Evolutionary conservation across 2,329 filamentous ascomycete genomes (phyloP).

Genomic region (Paramyrothecium sp.): DNA sequence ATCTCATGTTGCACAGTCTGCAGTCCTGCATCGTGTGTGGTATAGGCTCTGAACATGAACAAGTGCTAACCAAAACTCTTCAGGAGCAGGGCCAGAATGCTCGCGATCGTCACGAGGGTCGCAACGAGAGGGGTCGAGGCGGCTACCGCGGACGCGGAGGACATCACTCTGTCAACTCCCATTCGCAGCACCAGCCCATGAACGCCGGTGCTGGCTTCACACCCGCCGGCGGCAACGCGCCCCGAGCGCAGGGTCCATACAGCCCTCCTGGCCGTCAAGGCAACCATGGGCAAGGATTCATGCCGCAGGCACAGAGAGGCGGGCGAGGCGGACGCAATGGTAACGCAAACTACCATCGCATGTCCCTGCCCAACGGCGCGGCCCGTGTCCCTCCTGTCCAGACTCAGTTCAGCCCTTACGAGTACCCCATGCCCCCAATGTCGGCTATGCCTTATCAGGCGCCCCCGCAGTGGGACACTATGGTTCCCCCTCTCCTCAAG

Average conservation of each 20-base stretch:
- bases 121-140: conserved; percentile 41
- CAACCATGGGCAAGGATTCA: conserved; percentile 31
- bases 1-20: background rate
- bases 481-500: conserved; percentile 39
- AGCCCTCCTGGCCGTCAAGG: conserved; percentile 44
- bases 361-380: conserved; percentile 36
- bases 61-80: conserved; percentile 6
- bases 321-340: conserved; percentile 31
- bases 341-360: conserved; percentile 32
- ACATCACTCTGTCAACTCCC: conserved; percentile 35
- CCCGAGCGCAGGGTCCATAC: conserved; percentile 36
- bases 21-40: background rate
- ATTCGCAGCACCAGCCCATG: conserved; percentile 28
- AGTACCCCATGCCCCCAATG: conserved; percentile 40
- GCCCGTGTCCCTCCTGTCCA: conserved; percentile 34
- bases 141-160: conserved; percentile 45
- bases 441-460: conserved; percentile 30
- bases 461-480: conserved; percentile 53
- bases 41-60: too few relatives aligned
- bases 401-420: conserved; percentile 32
- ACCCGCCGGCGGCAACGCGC: conserved; percentile 30
- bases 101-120: conserved; percentile 33
- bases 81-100: conserved; percentile 24
- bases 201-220: conserved; percentile 24
- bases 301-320: conserved; percentile 29